Base-by-base conservation (phyloP, 805 yeast genomes). In the Teunomyces pallodes region DNA sequence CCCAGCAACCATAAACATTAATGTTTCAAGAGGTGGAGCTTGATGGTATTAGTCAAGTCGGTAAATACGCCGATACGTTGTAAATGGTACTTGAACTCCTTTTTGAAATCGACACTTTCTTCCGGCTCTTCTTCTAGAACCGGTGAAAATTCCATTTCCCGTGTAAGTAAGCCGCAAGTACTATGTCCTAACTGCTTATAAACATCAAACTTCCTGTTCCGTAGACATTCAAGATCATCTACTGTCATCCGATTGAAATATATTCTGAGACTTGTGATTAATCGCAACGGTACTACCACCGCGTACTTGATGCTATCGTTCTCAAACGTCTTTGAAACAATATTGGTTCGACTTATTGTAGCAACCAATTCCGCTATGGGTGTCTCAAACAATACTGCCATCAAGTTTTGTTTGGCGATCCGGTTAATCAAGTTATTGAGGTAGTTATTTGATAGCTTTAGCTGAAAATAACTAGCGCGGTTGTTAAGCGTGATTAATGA, bases 401-500 rank as follows among this genome's bases (percentile, higher is more conserved):
- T 16, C 26, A 53, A 24, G 9, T 42, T 45, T 24, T 30, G 43
- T 10, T 39, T 39, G 6, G 51, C 29, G 3, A 47, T 27, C 12
- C 41, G 49, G 38, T 50, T 47, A 9, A 54, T 30, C 30, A 54
- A 36, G 29, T 45, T 43, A 31, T 49, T 46, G 13, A 54, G 43
- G 40, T 47, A 54, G 35, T 51, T 49, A 28, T 51, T 46, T 24
- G 57, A 54, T 5, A 54, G 50, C 38, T 46, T 45, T n/a, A 51
- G 49, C 17, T 54, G 57, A 36, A 49, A 54, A 49, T 39, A 38
- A 13, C 41, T 46, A 39, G 48, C 48, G 31, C 45, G 46, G 43
- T 46, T 50, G 42, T 45, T 53, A 20, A 53, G 46, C 1, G 57
- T 54, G 33, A 54, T 49, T 16, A 54, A 36, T 5, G 57, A 54